Base-by-base conservation (phyloP, 1,139 yeast genomes). In the Geotrichum reessii region DNA sequence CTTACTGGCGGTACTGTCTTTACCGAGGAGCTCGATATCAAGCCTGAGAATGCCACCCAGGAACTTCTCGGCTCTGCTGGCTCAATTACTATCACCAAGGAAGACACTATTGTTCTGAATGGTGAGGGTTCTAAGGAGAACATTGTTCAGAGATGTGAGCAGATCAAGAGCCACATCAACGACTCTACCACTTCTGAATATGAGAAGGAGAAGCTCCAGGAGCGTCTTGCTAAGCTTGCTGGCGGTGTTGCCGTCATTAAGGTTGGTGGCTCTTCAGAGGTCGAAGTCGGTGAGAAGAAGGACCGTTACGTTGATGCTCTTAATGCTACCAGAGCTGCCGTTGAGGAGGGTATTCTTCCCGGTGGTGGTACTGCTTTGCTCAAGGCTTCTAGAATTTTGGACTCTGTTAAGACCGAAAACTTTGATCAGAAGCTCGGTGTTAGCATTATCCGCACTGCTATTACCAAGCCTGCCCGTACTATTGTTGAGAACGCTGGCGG, bases 331-430 rank as follows among this genome's bases (percentile, higher is more conserved):
- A 91, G 99, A 80, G 99, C 99, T 67, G 99, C 99, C 64, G 99
- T 93, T 65, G 96, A 93, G 78, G 99, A 93, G 78, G 99, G 99
- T 80, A 93, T 95, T 73, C 83, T 93, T 69, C 99, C 99, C 74
- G 99, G 99, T 80, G 99, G 99, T 76, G 99, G 99, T 80, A 93
- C 98, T 67, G 99, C 99, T 65, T 83, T 93, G 74, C 84, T 92
- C 71, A 93, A 93, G 84, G 99, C 99, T 52, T 85, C 96, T 59
- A 83, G 86, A 73, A 76, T 87, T 66, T 82, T 93, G 72, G 95
- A 86, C 68, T 82, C 78, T 50, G 86, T 93, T 64, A 82, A 86
- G 77, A 87, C 95, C 61, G 90, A 81, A 60, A 93, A 93, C 85
- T 93, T 93, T 72, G 99, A 93, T 80, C 99, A 93, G 80, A 90